Percentiles rank a stretch among this genome's conserved stretches.
Evolutionary conservation across 441 rosid species (phyloP).

Genomic region (Lepidium campestre): DNA sequence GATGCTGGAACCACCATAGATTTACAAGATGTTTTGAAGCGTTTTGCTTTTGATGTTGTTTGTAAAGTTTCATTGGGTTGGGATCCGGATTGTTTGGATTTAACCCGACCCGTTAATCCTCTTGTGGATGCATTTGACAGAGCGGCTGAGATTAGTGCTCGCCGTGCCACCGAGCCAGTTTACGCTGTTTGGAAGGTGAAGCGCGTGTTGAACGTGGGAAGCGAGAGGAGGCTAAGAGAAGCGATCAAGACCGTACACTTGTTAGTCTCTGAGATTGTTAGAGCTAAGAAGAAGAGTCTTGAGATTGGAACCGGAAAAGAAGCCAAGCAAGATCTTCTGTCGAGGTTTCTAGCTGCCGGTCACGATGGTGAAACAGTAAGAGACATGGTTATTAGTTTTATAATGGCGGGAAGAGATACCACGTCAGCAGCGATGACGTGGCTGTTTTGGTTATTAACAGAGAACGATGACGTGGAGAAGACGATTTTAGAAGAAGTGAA

Average conservation of each 20-base stretch:
- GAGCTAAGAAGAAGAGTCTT: conserved; percentile 33
- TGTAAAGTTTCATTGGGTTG: conserved; percentile 48
- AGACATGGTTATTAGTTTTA: conserved; percentile 72
- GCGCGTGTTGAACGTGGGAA: conserved; percentile 43
- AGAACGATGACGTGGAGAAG: conserved; percentile 28
- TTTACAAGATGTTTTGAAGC: conserved; percentile 57
- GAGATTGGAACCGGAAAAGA: conserved; percentile 24
- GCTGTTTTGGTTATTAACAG: conserved; percentile 73
- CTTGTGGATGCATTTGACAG: conserved; percentile 55
- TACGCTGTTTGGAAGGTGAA: conserved; percentile 57
- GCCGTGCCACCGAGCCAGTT: conserved; percentile 51
- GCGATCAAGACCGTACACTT: conserved; percentile 44
- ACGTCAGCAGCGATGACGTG: conserved; percentile 83
- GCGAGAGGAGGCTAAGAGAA: conserved; percentile 49
- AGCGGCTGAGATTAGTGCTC: conserved; percentile 59
- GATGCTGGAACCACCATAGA: conserved; percentile 29
- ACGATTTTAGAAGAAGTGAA: conserved; percentile 35
- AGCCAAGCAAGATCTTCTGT: conserved; percentile 45
- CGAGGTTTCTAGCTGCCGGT: conserved; percentile 50
- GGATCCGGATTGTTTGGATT: conserved; percentile 44
- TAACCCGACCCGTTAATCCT: conserved; percentile 38
- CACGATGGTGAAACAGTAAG: conserved; percentile 47
- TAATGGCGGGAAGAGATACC: conserved; percentile 84
- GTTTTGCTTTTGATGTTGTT: conserved; percentile 51
- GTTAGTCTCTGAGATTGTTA: conserved; percentile 42